Base-by-base conservation (phyloP, 1,284 basidiomycete species). In the Inonotus hispidus region DNA sequence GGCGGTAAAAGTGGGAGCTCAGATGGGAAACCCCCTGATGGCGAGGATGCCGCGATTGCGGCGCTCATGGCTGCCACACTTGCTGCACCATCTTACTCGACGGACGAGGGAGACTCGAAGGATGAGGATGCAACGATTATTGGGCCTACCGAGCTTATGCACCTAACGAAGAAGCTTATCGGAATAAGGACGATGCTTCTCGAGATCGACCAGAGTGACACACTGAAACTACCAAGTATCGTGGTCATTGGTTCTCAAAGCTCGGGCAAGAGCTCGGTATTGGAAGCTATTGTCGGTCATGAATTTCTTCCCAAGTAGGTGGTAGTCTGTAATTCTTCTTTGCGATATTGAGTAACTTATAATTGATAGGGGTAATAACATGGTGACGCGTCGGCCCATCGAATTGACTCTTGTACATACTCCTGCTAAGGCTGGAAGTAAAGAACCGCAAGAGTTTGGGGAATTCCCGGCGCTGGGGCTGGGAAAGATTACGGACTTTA, bases 201-300 rank as follows among this genome's bases (percentile, higher is more conserved):
- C 45, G 90, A 90, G 66, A 95, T 98, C 60, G 97, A 98, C 73
- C 94, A 98, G 74, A 95, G 91, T 66, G 94, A 96, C 66, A 84
- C 90, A 16, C 81, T 99, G 68, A 96, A 95, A 66, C 77, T 99
- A 13, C 96, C 96, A 0, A 95, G 93, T 66, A 98, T 99, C 63
- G 96, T 99, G 39, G 97, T 99, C 55, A 93, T 99, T 66, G 96
- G 96, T 13, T 96, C 93, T 70, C 96, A 99, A 77, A 97, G 94
- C 72, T 95, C 93, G 3, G 96, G 96, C 3, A 99, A 99, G 80
- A 96, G 93, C 69, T 95, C 92, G 27, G 97, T 99, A 0, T 78
- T 99, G 58, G 96, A 99, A 73, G 91, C 97, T 1, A 93, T 99
- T 66, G 97, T 99, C 23, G 97, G 96, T 0, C 94, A 98, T 66